Conservation (phyloP, 441 rosid genomes). For the Corymbia citriodora region DNA sequence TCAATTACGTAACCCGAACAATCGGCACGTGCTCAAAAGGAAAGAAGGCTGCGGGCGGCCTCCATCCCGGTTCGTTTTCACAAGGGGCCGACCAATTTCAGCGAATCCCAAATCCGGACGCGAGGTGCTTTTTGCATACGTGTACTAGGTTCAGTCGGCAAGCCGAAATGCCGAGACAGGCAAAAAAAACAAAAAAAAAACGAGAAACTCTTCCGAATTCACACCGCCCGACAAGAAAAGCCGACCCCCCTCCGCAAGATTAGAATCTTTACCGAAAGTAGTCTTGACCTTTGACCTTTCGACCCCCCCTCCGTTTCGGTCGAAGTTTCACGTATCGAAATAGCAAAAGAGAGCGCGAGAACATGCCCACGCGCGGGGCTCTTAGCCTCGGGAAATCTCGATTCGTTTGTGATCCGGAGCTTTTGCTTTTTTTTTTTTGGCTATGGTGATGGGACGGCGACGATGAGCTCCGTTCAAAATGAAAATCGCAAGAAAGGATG, state of each 20-base stretch:
- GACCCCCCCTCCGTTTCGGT: not conserved
- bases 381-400: not conserved
- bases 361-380: not conserved
- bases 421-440: too few species aligned
- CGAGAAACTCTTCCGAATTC: fast-evolving
- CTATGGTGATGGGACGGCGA: not conserved
- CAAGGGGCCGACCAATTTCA: not conserved
- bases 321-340: not conserved
- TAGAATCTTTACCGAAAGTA: not conserved
- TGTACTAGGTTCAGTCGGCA: not conserved
- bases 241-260: not conserved
- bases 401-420: too few species aligned
- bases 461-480: not conserved
- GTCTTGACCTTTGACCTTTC: not conserved
- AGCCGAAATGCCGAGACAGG: not conserved
- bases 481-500: not conserved
- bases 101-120: not conserved
- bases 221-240: not conserved
- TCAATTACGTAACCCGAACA: not conserved
- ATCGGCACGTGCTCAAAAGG: not conserved
- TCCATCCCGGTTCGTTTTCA: not conserved
- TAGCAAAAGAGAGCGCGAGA: not conserved
- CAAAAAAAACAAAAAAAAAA: too few species aligned
- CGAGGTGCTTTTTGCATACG: not conserved
- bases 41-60: not conserved